Conservation (phyloP, 257 asterid species). For the Solanum chmielewskii region DNA sequence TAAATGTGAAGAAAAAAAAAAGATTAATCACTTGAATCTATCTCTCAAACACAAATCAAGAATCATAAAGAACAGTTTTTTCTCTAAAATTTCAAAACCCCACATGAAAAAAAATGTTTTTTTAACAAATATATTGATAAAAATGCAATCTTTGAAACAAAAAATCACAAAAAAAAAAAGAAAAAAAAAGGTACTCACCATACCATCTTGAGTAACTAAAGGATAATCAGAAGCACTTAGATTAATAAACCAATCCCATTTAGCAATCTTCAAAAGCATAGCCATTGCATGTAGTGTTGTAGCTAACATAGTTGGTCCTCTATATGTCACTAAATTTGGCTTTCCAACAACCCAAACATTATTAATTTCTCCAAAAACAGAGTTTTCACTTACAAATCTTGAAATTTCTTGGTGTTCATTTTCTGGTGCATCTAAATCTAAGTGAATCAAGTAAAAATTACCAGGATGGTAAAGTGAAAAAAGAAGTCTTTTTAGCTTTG, state of each 20-base stretch:
- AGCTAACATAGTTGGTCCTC: slow-evolving; percentile 95
- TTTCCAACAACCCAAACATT: slow-evolving; percentile 72
- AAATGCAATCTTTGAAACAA: neutral
- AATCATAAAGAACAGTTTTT: neutral
- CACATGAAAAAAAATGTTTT: neutral
- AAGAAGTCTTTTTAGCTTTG: slow-evolving; percentile 64
- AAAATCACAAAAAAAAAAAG: neutral
- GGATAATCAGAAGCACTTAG: slow-evolving; percentile 96
- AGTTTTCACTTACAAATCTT: slow-evolving; percentile 43
- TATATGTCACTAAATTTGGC: slow-evolving; percentile 62
- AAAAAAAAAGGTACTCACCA: slow-evolving; percentile 46
- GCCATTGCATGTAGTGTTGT: slow-evolving; percentile 76
- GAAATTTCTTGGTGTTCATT: slow-evolving; percentile 53
- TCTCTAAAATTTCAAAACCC: neutral
- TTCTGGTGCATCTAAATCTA: slow-evolving; percentile 60
- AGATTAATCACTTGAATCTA: neutral
- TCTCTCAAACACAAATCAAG: neutral
- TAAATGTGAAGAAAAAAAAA: neutral
- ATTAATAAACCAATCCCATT: slow-evolving; percentile 94
- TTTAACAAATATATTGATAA: neutral
- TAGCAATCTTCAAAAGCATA: slow-evolving; percentile 43
- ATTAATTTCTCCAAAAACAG: slow-evolving; percentile 42
- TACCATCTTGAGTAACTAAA: slow-evolving; percentile 94
- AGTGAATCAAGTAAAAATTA: slow-evolving; percentile 57
- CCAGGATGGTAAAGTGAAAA: slow-evolving; percentile 75